Percentiles rank a stretch among this genome's conserved stretches.
phyloP scores from a whole-genome alignment of 371 early-diverging fungal species.

The Mortierella sp. region DNA sequence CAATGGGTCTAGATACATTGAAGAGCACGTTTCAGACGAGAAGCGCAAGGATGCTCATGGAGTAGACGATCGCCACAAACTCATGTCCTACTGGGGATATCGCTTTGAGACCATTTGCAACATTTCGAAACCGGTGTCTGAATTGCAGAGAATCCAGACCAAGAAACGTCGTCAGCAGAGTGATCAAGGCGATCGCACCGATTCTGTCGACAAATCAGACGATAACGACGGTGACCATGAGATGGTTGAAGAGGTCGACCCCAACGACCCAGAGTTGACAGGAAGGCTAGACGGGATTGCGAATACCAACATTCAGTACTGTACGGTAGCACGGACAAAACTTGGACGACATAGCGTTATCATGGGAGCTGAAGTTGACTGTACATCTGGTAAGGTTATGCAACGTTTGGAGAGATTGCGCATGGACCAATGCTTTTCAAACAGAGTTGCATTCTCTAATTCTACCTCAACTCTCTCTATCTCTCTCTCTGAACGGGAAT shows the following conservation, averaged over 20 bases:
- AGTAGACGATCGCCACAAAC: conserved; percentile 64
- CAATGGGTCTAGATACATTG: conserved; percentile 76
- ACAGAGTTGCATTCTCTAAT: too few relatives aligned
- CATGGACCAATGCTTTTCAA: too few relatives aligned
- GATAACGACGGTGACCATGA: neutral
- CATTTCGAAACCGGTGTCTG: conserved; percentile 58
- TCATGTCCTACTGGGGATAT: conserved; percentile 85
- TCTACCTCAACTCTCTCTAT: too few relatives aligned
- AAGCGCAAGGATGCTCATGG: conserved; percentile 54
- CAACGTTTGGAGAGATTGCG: too few relatives aligned
- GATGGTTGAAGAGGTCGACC: conserved; percentile 20
- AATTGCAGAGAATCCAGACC: conserved; percentile 41
- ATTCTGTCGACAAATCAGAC: too few relatives aligned
- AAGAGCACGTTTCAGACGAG: conserved; percentile 74
- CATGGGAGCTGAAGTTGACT: conserved; percentile 95
- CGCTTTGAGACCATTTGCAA: conserved; percentile 77
- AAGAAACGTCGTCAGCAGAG: conserved; percentile 1
- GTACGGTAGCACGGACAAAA: conserved; percentile 84
- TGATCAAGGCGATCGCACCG: neutral
- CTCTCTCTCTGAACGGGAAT: neutral
- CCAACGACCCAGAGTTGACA: conserved; percentile 56
- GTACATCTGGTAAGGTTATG: conserved; percentile 66
- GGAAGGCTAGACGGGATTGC: conserved; percentile 61
- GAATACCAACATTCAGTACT: conserved; percentile 89
- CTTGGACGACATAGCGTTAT: conserved; percentile 76